Base-by-base conservation (phyloP, 2,329 filamentous ascomycete genomes). In the Amauroascus niger region DNA sequence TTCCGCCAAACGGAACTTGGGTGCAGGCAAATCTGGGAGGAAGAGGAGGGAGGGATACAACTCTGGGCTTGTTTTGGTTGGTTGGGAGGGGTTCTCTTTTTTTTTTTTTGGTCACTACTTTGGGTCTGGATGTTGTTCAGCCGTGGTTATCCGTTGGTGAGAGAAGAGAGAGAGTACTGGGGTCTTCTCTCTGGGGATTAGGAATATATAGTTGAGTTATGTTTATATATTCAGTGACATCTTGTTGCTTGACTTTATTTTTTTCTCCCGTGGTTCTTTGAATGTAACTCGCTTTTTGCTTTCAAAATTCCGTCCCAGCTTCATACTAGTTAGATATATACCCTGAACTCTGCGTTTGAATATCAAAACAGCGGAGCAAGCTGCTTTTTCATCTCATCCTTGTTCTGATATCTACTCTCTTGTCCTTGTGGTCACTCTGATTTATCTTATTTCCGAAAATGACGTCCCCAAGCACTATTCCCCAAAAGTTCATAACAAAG, bases 401-500 rank as follows among this genome's bases (percentile, higher is more conserved):
- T n/a, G n/a, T n/a, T n/a, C n/a, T n/a, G n/a, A n/a, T n/a, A n/a
- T n/a, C n/a, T n/a, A n/a, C n/a, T n/a, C 28, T 32, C 28, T 11
- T 32, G 28, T 32, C 28, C 4, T 39, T 13, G 5, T 13, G n/a
- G n/a, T 13, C 14, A 7, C 6, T 39, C 35, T 39, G 6, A n/a
- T 39, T 6, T 32, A 6, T 16, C 35, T 16, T 14, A 39, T 39
- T 16, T 13, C n/a, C 4, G 7, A 52, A 53, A 26, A 80, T 79
- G 76, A 79, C 77, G 32, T 71, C 72, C 53, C 79, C 80, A 30
- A 76, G 80, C 3, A 79, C 79, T 6, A 76, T 83, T 57, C 66
- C 74, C 47, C 78, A 81, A 57, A 89, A 86, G 66, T 97, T 96
- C 75, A 84, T 97, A 62, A 77, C 84, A 59, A 78, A 84, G 66